These are phyloP conservation scores for Penicillium vulpinum DNA, from an alignment of 2,329 filamentous ascomycete species.

Conservation along the genomic window DNA sequence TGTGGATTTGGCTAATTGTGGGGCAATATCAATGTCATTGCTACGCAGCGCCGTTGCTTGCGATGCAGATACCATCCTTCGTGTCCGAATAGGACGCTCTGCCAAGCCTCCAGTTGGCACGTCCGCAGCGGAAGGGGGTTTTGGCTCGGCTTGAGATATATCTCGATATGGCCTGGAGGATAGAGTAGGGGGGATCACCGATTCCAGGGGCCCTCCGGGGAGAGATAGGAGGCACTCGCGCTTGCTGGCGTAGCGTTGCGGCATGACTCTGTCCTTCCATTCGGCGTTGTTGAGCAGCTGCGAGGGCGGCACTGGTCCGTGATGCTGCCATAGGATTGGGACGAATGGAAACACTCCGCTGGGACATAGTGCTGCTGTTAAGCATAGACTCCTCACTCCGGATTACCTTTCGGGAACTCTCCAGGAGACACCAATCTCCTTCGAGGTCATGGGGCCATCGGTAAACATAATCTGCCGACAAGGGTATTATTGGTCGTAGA, in stretches of 20 bases:
- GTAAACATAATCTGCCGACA: conserved; percentile 49
- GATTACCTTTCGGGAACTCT: conserved; percentile 15
- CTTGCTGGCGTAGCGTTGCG: conserved; percentile 49
- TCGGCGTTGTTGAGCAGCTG: conserved; percentile 43
- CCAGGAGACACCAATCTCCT: conserved; percentile 44
- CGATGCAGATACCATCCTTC: conserved; percentile 37
- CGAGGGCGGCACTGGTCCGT: conserved; percentile 42
- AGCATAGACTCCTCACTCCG: conserved; percentile 28
- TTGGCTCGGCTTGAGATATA: conserved; percentile 17
- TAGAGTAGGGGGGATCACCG: conserved; percentile 20
- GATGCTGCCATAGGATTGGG: conserved; percentile 32
- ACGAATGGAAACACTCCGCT: conserved; percentile 29
- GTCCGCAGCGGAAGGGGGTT: conserved; percentile 7
- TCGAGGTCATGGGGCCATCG: conserved; percentile 43
- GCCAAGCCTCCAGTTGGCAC: conserved; percentile 36
- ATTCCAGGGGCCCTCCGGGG: conserved; percentile 30
- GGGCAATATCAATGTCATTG: conserved; percentile 26
- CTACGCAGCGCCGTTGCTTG: conserved; percentile 37
- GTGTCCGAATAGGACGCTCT: conserved; percentile 42
- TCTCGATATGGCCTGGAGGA: conserved; percentile 20
- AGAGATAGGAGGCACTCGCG: conserved; percentile 35
- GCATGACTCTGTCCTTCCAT: conserved; percentile 48
- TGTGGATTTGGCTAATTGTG: conserved; percentile 33
- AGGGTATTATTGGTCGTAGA: conserved; percentile 47
- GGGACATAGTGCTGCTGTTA: conserved; percentile 31